Base-by-base conservation (phyloP, 2,329 filamentous ascomycete species). In the Cladosporium sp. region DNA sequence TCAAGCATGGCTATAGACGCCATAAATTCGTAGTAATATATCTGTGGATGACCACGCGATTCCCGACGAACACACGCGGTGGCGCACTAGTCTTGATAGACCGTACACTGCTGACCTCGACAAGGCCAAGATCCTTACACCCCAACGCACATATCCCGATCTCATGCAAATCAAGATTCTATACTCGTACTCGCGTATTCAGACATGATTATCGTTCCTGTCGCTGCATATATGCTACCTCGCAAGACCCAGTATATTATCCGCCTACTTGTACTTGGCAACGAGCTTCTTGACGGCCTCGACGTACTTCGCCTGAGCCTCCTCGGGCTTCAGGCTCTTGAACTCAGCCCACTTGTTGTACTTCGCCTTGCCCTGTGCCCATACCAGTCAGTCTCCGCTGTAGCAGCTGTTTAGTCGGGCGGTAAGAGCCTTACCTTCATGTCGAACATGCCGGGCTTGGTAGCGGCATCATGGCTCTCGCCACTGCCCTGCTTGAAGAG, bases 231-330 rank as follows among this genome's bases (percentile, higher is more conserved):
- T 28, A 55, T 55, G 52, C 52, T n/a, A 32, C 52, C 52, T 26
- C 28, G 18, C 52, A 30, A 30, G 12, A 18, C n/a, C n/a, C n/a
- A n/a, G n/a, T n/a, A n/a, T n/a, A 58, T 49, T 26, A n/a, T 49
- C 63, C 21, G 18, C 36, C 57, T 65, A 65, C 32, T 65, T 65
- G 57, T 89, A 86, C 78, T 86, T 86, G 67, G 74, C 79, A 86
- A 95, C 92, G 75, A 96, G 80, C 74, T 83, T 78, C 79, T 92
- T 88, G 70, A 95, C 87, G 68, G 90, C 82, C 72, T 84, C 83
- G 74, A 96, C 86, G 81, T 97, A 97, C 76, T 86, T 82, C 77
- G 87, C 84, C 86, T 96, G 90, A 24, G 93, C 93, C 70, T 88
- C 79, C 70, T 89, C 85, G 68, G 86, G 75, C 60, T 85, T 86